These are phyloP conservation scores for Sordariomycetes sp. DNA, from an alignment of 2,329 filamentous ascomycete genomes.

Conservation along the genomic window DNA sequence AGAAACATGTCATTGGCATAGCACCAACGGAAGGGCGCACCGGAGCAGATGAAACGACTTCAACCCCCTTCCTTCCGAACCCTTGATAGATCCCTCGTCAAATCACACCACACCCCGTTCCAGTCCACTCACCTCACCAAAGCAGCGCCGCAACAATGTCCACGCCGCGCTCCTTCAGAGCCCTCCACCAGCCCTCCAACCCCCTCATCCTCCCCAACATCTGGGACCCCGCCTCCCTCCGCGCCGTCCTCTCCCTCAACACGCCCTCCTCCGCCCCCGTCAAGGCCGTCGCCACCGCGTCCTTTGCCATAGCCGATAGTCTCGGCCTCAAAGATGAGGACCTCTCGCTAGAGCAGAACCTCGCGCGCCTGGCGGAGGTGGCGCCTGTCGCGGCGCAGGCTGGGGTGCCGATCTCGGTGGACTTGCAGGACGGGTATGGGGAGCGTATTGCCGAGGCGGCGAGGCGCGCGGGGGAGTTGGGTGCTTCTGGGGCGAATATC, in stretches of 20 bases:
- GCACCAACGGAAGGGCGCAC: no score
- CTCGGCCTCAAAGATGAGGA: conserved; percentile 30
- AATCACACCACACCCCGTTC: not conserved
- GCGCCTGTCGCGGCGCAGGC: conserved; percentile 23
- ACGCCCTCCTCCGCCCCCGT: conserved; percentile 17
- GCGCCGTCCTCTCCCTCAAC: conserved; percentile 27
- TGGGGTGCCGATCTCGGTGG: conserved; percentile 36
- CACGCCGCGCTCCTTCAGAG: conserved; percentile 14
- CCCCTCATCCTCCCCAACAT: conserved; percentile 42
- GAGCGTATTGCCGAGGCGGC: conserved; percentile 29
- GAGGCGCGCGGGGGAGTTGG: conserved; percentile 27
- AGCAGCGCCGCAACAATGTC: not conserved
- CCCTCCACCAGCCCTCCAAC: conserved; percentile 33
- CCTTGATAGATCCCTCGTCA: not conserved
- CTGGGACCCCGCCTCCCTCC: conserved; percentile 37
- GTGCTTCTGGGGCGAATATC: conserved; percentile 44
- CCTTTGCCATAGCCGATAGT: conserved; percentile 33
- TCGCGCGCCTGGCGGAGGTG: conserved; percentile 30
- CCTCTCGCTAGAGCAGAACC: conserved; percentile 35
- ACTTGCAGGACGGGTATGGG: conserved; percentile 49
- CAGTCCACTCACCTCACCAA: not conserved
- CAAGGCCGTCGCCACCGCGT: conserved; percentile 33
- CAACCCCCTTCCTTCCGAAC: not conserved
- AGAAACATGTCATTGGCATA: no score
- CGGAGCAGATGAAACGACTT: no score